These are phyloP conservation scores for Myxozyma nipponensis DNA, from an alignment of 805 yeast genomes.

Conservation along the genomic window DNA sequence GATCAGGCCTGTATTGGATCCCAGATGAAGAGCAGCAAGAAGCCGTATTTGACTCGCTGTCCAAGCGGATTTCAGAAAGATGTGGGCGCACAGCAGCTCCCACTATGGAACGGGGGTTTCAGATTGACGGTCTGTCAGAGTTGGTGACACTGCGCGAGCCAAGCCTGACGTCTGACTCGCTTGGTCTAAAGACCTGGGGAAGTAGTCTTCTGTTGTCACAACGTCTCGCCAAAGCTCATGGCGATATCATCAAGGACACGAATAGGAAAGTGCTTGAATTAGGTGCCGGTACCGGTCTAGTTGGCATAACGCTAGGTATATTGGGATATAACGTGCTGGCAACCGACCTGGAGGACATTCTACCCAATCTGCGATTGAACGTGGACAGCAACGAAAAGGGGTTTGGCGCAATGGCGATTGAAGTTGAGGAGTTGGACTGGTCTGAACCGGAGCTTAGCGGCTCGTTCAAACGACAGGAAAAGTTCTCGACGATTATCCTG, in stretches of 20 bases:
- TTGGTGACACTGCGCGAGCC: conserved; percentile 62
- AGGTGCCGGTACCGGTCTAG: conserved; percentile 95
- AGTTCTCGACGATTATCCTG: conserved; percentile 59
- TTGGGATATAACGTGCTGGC: conserved; percentile 51
- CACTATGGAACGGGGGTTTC: conserved; percentile 57
- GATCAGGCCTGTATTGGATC: conserved; percentile 16
- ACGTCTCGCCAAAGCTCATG: conserved; percentile 41
- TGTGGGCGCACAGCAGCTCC: conserved; percentile 87
- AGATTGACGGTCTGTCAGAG: conserved; percentile 39
- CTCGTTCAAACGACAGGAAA: conserved; percentile 25
- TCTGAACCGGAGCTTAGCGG: conserved; percentile 46
- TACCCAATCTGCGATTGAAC: conserved; percentile 62
- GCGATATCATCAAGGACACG: conserved; percentile 29
- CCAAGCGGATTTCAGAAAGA: conserved; percentile 67
- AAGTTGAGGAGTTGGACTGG: conserved; percentile 73
- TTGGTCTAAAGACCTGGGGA: conserved; percentile 97
- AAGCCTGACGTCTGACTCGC: conserved; percentile 74
- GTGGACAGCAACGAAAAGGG: conserved; percentile 47
- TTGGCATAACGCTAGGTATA: conserved; percentile 65
- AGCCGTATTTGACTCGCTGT: conserved; percentile 51
- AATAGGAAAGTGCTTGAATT: conserved; percentile 49
- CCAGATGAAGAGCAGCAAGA: conserved; percentile 33
- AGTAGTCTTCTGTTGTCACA: conserved; percentile 70
- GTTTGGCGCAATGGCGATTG: conserved; percentile 8
- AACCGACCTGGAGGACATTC: conserved; percentile 79